phyloP scores from a whole-genome alignment of 805 yeast genomes.

The Ogataea sp. region DNA sequence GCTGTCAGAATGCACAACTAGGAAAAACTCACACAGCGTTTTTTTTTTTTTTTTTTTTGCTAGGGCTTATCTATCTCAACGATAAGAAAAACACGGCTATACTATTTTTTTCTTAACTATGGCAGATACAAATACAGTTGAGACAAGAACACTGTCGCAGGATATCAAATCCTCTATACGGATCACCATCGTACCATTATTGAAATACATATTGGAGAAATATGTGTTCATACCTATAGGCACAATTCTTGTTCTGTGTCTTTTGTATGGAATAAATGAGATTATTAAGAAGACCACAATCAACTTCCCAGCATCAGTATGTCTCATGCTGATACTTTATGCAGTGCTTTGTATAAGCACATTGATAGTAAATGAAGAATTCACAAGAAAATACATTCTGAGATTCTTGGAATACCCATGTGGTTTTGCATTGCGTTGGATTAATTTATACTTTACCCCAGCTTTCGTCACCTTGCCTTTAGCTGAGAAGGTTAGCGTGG shows the following conservation, averaged over 20 bases:
- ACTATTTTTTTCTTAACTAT: neutral
- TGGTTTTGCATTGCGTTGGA: slow-evolving; percentile 69
- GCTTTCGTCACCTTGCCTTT: slow-evolving; percentile 67
- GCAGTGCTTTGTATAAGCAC: slow-evolving; percentile 33
- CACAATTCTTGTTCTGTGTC: slow-evolving; percentile 31
- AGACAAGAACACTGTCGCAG: neutral
- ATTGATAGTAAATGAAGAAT: slow-evolving; percentile 25
- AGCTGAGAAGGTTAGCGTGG: slow-evolving; percentile 54
- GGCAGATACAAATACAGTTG: neutral
- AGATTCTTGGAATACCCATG: slow-evolving; percentile 47
- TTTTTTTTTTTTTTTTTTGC: no score
- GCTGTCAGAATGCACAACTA: no score
- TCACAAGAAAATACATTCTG: slow-evolving; percentile 17
- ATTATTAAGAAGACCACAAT: slow-evolving; percentile 38
- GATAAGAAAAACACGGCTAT: neutral
- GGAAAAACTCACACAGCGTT: no score
- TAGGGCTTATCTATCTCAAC: no score
- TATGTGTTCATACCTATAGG: slow-evolving; percentile 44
- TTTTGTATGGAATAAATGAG: slow-evolving; percentile 46
- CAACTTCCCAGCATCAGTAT: slow-evolving; percentile 62
- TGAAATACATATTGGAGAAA: slow-evolving; percentile 30
- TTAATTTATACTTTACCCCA: slow-evolving; percentile 71
- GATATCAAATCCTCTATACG: neutral
- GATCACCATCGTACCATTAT: slow-evolving; percentile 4
- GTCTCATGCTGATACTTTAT: slow-evolving; percentile 58